Conservation (phyloP, 2,329 filamentous ascomycete genomes). For the Diplodia mutila region DNA sequence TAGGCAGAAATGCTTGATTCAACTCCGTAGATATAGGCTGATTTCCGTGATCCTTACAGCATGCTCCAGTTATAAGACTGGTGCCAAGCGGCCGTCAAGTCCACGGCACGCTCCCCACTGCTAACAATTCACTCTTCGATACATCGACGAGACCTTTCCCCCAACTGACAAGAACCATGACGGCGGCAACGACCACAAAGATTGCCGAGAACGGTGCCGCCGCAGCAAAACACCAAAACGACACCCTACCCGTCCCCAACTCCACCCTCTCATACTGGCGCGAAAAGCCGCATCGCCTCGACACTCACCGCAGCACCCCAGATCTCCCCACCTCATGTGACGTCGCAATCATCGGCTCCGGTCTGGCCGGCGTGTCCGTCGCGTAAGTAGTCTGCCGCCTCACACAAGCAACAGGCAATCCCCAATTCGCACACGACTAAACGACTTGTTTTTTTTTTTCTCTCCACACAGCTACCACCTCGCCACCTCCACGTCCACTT, state of each 20-base stretch:
- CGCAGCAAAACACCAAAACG: background rate
- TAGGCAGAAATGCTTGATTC: background rate
- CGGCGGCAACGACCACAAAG: background rate
- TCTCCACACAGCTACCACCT: background rate
- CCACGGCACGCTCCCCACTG: background rate
- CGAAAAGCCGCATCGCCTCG: slow-evolving; percentile 35
- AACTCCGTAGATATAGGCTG: background rate
- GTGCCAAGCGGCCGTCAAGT: background rate
- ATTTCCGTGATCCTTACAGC: background rate
- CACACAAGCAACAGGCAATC: slow-evolving; percentile 11
- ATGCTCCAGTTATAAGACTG: background rate
- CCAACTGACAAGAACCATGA: background rate
- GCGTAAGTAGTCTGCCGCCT: slow-evolving; percentile 60
- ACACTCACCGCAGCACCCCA: slow-evolving; percentile 36
- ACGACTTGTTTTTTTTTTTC: background rate
- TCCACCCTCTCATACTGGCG: slow-evolving; percentile 44
- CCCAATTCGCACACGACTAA: too few species aligned
- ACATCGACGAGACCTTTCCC: background rate
- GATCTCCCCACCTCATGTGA: slow-evolving; percentile 35
- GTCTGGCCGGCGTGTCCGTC: slow-evolving; percentile 68
- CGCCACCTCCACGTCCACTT: slow-evolving; percentile 36
- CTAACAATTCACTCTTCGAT: background rate
- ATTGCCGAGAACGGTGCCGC: background rate
- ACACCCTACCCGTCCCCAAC: slow-evolving; percentile 34
- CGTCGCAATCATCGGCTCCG: slow-evolving; percentile 64